Evolutionary conservation across 2,329 filamentous ascomycete species (phyloP).

Genomic region (Monilinia polystroma): DNA sequence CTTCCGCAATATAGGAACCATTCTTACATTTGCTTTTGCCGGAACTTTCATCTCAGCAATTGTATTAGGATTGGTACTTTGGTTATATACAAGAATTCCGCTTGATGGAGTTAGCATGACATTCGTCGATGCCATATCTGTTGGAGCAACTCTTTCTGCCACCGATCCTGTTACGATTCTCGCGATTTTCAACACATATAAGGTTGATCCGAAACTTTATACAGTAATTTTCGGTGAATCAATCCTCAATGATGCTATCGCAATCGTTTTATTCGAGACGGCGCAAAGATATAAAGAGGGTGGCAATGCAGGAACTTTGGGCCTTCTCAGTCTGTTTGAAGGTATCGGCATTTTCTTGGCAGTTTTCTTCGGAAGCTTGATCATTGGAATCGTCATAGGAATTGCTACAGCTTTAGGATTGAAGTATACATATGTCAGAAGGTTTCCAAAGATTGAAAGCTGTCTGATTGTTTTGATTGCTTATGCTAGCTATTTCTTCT

Average conservation of each 20-base stretch:
- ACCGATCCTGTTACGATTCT: constrained; percentile 97
- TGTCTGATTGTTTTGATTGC: constrained; percentile 91
- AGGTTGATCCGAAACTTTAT: constrained; percentile 97
- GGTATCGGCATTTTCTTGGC: constrained; percentile 92
- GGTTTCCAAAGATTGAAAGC: constrained; percentile 95
- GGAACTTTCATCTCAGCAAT: constrained; percentile 96
- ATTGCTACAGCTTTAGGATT: constrained; percentile 82
- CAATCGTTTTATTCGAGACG: constrained; percentile 97
- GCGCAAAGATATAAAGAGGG: constrained; percentile 88
- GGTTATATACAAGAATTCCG: constrained; percentile 82
- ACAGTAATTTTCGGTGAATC: constrained; percentile 99
- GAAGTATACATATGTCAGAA: constrained; percentile 90
- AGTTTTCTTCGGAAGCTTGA: constrained; percentile 90
- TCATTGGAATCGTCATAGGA: constrained; percentile 85
- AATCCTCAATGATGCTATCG: constrained; percentile 96
- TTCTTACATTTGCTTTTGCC: constrained; percentile 94
- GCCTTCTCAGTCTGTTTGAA: constrained; percentile 80
- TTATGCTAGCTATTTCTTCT: constrained; percentile 97
- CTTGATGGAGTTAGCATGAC: constrained; percentile 81
- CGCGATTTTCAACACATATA: constrained; percentile 99
- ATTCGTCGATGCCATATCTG: constrained; percentile 94
- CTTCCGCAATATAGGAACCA: constrained; percentile 96
- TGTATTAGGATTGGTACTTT: constrained; percentile 87
- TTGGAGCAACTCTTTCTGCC: constrained; percentile 92
- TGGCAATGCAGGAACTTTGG: constrained; percentile 65